Evolutionary conservation across 305 asterid genomes (phyloP).

Genomic region (Fraxinus velutina): DNA sequence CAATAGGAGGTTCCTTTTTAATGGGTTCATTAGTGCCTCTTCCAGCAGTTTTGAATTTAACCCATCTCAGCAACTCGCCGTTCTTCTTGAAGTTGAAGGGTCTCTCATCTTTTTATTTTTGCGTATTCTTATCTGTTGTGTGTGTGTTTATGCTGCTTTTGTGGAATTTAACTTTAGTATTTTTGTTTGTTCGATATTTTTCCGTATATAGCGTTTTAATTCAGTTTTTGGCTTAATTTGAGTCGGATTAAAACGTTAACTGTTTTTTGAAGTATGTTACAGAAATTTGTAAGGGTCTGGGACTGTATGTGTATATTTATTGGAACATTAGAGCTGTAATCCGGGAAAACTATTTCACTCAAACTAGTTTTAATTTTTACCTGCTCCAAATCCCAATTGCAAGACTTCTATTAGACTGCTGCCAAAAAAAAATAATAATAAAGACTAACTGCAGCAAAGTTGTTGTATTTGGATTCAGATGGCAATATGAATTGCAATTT

Average conservation of each 20-base stretch:
- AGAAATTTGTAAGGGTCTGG: neutral
- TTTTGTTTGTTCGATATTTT: neutral
- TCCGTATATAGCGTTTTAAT: neutral
- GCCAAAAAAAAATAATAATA: neutral
- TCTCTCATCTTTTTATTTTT: conserved; percentile 18
- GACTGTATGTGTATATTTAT: neutral
- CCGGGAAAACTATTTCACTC: neutral
- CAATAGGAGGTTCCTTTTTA: conserved; percentile 30
- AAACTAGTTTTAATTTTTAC: neutral
- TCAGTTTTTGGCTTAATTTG: neutral
- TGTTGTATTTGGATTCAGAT: neutral
- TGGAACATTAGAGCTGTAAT: neutral
- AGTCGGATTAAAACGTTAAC: neutral
- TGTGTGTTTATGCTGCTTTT: neutral
- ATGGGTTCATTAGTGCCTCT: conserved; percentile 36
- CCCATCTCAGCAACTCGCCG: conserved; percentile 49
- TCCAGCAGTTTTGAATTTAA: conserved; percentile 26
- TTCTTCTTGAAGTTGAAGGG: conserved; percentile 95
- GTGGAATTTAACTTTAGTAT: neutral
- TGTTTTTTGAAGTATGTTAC: neutral
- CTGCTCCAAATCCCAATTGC: neutral
- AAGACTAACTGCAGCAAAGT: neutral
- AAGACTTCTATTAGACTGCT: neutral
- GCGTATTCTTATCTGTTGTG: neutral
- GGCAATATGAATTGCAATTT: neutral